Conservation (phyloP, 257 asterid species). For the Coffea canephora region DNA sequence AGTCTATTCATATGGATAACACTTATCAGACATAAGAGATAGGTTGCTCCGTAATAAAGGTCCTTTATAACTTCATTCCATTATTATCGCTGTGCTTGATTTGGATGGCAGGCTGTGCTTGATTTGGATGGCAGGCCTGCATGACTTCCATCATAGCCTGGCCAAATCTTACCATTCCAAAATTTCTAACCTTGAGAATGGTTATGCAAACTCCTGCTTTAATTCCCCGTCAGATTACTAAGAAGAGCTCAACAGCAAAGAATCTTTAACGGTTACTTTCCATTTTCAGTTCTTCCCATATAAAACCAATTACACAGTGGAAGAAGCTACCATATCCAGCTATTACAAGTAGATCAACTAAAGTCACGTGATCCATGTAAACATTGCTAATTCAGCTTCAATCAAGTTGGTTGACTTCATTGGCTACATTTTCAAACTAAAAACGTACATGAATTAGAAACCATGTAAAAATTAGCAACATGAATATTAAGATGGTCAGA, state of each 20-base stretch:
- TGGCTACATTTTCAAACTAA: neutral
- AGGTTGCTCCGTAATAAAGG: neutral
- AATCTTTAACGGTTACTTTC: neutral
- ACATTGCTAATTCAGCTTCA: conserved; percentile 4
- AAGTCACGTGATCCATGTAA: neutral
- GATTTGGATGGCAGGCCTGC: neutral
- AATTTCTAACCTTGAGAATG: too few relatives aligned
- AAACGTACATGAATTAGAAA: neutral
- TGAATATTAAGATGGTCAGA: neutral
- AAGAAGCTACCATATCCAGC: neutral
- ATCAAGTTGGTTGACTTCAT: neutral
- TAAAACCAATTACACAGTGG: neutral
- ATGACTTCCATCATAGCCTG: neutral
- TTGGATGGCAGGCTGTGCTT: neutral
- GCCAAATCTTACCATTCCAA: neutral
- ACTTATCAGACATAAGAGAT: neutral
- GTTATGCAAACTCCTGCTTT: neutral
- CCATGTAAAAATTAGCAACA: neutral
- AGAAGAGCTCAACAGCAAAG: neutral
- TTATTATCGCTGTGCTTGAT: neutral
- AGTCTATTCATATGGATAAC: neutral
- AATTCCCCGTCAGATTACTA: neutral
- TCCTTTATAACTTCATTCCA: neutral
- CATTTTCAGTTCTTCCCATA: neutral
- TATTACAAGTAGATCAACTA: neutral